Conservation (phyloP, 257 asterid species). For the Thymus quinquecostatus region DNA sequence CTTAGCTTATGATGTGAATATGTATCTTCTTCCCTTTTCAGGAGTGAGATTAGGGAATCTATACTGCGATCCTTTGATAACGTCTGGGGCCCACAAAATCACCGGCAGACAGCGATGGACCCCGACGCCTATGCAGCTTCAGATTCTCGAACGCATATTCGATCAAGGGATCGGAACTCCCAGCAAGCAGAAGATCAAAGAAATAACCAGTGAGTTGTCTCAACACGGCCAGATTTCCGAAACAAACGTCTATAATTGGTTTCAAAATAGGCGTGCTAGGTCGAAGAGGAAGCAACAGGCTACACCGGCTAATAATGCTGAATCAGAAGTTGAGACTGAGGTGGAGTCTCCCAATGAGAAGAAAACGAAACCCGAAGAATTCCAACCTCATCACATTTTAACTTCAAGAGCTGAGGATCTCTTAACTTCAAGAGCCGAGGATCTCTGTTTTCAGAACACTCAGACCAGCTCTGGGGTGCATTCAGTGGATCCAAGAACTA, state of each 20-base stretch:
- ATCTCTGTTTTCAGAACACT: constrained; percentile 65
- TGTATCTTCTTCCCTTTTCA: constrained; percentile 36
- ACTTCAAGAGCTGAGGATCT: constrained; percentile 60
- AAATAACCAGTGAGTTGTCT: constrained; percentile 79
- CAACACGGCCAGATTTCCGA: constrained; percentile 98
- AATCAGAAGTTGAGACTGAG: constrained; percentile 92
- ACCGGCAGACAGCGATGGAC: constrained; percentile 96
- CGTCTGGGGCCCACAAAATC: constrained; percentile 82
- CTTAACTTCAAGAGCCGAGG: constrained; percentile 56
- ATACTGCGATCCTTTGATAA: constrained; percentile 71
- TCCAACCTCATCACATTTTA: constrained; percentile 52
- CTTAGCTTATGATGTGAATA: constrained; percentile 17
- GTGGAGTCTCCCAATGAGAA: constrained; percentile 90
- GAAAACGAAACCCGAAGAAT: constrained; percentile 80
- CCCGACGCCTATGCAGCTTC: constrained; percentile 94
- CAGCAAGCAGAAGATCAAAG: constrained; percentile 94
- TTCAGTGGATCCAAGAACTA: constrained; percentile 52
- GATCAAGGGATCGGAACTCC: constrained; percentile 98
- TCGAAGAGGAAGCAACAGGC: constrained; percentile 92
- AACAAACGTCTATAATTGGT: constrained; percentile 98
- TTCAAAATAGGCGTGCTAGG: constrained; percentile 97
- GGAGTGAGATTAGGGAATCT: constrained; percentile 88
- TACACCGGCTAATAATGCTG: constrained; percentile 56
- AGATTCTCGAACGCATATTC: constrained; percentile 88
- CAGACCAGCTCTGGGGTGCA: constrained; percentile 48